Evolutionary conservation across 371 early-diverging fungal genomes (phyloP).

Genomic region (Lichtheimia ornata): DNA sequence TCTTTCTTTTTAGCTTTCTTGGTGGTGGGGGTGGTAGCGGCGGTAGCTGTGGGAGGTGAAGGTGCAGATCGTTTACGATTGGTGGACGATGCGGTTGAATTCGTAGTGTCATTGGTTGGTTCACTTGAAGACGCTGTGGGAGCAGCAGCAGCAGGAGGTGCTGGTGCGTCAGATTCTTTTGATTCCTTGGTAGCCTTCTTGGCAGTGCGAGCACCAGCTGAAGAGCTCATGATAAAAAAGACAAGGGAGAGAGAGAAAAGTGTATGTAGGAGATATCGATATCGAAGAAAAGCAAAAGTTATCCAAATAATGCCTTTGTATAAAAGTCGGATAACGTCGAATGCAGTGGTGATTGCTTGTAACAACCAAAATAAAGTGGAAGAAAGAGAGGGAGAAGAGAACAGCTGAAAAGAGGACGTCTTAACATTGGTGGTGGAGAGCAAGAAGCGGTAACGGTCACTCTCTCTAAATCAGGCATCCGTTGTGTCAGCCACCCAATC

Average conservation of each 20-base stretch:
- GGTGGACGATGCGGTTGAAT: slow-evolving; percentile 19
- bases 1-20: slow-evolving; percentile 30
- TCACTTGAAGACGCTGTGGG: slow-evolving; percentile 3
- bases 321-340: not conserved
- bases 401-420: no score
- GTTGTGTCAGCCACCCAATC: no score
- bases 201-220: slow-evolving; percentile 28
- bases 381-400: slow-evolving; percentile 2
- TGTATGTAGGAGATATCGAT: not conserved
- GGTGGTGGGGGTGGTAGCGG: slow-evolving; percentile 23
- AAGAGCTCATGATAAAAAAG: slow-evolving; percentile 31
- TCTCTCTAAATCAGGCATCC: no score
- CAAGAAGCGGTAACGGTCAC: no score
- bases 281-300: not conserved
- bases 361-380: not conserved
- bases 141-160: slow-evolving; percentile 14
- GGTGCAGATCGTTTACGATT: slow-evolving; percentile 8
- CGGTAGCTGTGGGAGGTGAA: slow-evolving; percentile 22
- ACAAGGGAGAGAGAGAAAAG: not conserved
- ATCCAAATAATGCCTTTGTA: not conserved
- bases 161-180: slow-evolving; percentile 11
- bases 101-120: slow-evolving; percentile 10
- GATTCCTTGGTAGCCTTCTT: slow-evolving; percentile 11
- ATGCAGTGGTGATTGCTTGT: not conserved
- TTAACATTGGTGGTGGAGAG: no score